These are phyloP conservation scores for Trichoderma pleuroti DNA, from an alignment of 2,329 filamentous ascomycete genomes.

Conservation along the genomic window DNA sequence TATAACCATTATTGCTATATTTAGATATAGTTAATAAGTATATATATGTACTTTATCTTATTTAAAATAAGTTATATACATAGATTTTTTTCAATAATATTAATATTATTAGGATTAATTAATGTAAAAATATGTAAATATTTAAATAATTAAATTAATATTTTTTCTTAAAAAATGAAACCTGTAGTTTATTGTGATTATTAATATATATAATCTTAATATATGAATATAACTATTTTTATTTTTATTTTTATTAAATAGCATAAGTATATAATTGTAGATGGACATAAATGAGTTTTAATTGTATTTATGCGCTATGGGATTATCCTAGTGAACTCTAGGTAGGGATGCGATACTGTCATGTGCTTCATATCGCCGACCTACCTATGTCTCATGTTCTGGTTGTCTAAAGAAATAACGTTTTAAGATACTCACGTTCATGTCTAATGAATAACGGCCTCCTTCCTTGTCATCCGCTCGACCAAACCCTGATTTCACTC, in stretches of 20 bases:
- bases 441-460: neutral
- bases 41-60: neutral
- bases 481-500: neutral
- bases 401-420: neutral
- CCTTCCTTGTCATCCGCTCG: neutral
- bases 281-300: neutral
- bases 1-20: neutral
- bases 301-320: neutral
- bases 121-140: neutral
- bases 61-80: neutral
- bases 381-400: neutral
- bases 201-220: neutral
- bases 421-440: neutral
- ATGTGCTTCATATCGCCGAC: neutral
- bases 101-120: neutral
- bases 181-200: no score
- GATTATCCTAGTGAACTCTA: neutral
- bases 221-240: neutral
- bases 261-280: neutral
- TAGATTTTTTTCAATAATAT: neutral
- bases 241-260: neutral
- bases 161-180: no score
- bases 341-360: neutral
- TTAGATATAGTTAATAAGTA: neutral
- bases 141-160: no score